Evolutionary conservation across 1,284 basidiomycete genomes (phyloP), one percentile per base, ranked within the genome.

Genomic region (Papiliotrema flavescens): DNA sequence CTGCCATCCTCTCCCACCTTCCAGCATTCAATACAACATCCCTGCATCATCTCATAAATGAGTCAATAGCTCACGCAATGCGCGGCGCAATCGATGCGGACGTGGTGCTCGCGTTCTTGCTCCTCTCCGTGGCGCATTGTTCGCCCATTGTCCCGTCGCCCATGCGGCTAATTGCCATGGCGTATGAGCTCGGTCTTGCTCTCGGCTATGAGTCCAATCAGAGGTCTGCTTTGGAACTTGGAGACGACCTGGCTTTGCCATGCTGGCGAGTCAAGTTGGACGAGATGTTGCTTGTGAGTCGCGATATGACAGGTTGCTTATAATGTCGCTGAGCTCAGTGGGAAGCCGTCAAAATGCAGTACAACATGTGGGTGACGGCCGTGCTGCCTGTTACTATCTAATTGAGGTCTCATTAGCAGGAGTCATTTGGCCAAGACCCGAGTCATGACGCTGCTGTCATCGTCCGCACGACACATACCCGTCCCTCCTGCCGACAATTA

Each of bases 61-160:
- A 51, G 24, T 42, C 37, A 7, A 24, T 51, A 34, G 17, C 20
- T 15, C 39, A 51, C 13, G 49, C 49, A n/a, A 22, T 51, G 23
- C 20, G 24, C 4, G 49, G 49, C 19, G 49, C 49, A 42, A 23
- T 43, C 22, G 20, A 22, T 8, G 32, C 2, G 14, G 49, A 51
- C 19, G 40, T 42, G 3, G 28, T 51, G 5, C 40, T 43, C n/a
- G 49, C 49, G 7, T 40, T 51, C 2, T 34, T 51, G 8, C 24
- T 51, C 5, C n/a, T n/a, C 20, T 4, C 39, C n/a, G 20, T 22
- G 39, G 39, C 39, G n/a, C n/a, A 4, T 5, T n/a, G n/a, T 22
- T n/a, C 39, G 20, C 39, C 39, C 5, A 22, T n/a, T 7, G n/a
- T 40, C 7, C 39, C 39, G 5, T 6, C 39, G 6, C 15, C n/a